Evolutionary conservation across 345 rosid species (phyloP), one percentile per base, ranked within the genome.

Genomic region (Linum usitatissimum): DNA sequence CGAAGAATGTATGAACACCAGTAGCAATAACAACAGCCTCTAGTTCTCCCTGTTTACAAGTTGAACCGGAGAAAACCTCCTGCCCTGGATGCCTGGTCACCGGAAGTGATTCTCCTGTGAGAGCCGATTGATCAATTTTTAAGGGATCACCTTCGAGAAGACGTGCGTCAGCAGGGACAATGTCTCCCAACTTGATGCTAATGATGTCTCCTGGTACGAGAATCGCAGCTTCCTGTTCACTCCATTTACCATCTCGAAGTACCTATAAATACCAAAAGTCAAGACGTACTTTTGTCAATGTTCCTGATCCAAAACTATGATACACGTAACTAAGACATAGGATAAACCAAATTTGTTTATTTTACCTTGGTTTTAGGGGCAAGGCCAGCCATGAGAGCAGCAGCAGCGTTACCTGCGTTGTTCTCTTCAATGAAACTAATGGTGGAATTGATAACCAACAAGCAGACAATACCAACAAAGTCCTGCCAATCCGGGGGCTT

Each of bases 161-260:
- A 71, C 96, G 93, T 23, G 94, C 96, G 80, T 89, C 94, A 18
- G 96, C 96, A 30, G 96, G 96, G 69, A 89, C 74, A 67, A 89
- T 86, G 65, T 88, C 93, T 51, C 96, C 96, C 30, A 88, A 72
- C 70, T 88, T 88, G 71, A 88, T 77, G 73, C 92, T 88, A 30
- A 88, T 71, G 57, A 88, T 86, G 65, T 88, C 96, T 57, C 93
- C 96, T 4, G 96, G 96, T 61, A 86, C 96, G 71, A 89, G 78
- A 60, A 89, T 76, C 9, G 93, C 75, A 15, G 96, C 94, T 7
- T 89, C 96, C 65, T 83, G 68, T 76, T 89, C 94, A 36, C 62
- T 63, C 94, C 96, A 89, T 64, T 69, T 84, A 2, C 85, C 87
- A 76, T 84, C 93, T 64, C 96, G 77, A 38, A 88, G 82, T 51